Conservation (phyloP, 176 grass and related monocot species). For the Calamus simplicifolius region DNA sequence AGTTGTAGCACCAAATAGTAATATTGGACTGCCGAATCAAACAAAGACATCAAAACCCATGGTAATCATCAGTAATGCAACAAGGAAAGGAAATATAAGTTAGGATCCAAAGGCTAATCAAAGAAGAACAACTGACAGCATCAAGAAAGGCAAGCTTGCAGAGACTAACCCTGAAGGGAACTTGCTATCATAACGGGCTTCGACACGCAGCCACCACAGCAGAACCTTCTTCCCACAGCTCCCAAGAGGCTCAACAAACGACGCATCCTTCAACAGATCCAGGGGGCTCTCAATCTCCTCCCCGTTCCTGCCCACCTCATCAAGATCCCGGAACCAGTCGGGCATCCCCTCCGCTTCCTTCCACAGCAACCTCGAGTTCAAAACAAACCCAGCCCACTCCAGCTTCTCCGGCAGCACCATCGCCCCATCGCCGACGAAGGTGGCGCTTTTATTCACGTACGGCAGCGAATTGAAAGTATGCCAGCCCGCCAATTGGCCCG, state of each 20-base stretch:
- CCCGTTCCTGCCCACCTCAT: conserved; percentile 50
- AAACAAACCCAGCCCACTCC: conserved; percentile 84
- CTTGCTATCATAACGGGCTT: conserved; percentile 48
- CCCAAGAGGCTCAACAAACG: conserved; percentile 60
- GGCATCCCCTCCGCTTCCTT: conserved; percentile 72
- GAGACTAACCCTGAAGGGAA: conserved; percentile 78
- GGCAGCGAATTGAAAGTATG: conserved; percentile 49
- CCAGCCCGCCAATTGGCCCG: conserved; percentile 51
- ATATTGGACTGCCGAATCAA: no score
- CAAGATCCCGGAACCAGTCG: conserved; percentile 80
- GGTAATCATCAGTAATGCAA: no score
- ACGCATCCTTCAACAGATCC: conserved; percentile 53
- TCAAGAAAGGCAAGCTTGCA: neutral
- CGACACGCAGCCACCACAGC: conserved; percentile 79
- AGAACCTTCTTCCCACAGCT: conserved; percentile 56
- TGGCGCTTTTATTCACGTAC: conserved; percentile 30
- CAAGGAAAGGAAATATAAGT: no score
- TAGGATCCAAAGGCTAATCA: no score
- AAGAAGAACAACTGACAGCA: no score
- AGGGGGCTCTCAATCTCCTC: conserved; percentile 77
- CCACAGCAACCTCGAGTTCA: conserved; percentile 59
- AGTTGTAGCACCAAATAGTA: no score
- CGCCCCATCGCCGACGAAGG: conserved; percentile 49
- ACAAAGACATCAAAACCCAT: no score
- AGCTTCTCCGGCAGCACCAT: conserved; percentile 53